phyloP scores from a whole-genome alignment of 768 basidiomycete species.

The Psilocybe cyanescens region DNA sequence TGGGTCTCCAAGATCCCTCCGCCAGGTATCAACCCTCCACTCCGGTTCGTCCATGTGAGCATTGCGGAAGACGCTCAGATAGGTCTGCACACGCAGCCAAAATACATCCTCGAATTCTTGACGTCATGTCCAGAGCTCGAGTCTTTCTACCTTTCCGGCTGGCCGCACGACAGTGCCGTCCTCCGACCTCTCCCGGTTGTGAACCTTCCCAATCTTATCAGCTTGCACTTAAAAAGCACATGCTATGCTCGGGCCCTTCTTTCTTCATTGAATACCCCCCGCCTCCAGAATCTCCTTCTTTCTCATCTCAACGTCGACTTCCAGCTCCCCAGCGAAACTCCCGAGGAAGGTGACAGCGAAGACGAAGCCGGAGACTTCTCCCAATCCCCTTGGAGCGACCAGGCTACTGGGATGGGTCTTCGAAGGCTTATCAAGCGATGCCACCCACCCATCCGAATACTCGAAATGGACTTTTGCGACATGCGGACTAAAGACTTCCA shows the following conservation, averaged over 20 bases:
- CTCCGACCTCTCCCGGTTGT: conserved; percentile 42
- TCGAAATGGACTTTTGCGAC: conserved; percentile 83
- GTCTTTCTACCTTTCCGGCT: conserved; percentile 59
- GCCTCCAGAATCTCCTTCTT: conserved; percentile 63
- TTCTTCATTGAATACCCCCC: conserved; percentile 64
- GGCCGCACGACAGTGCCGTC: conserved; percentile 46
- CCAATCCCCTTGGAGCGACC: conserved; percentile 77
- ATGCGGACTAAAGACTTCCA: conserved; percentile 83
- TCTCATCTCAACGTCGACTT: conserved; percentile 71
- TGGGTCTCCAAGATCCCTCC: conserved; percentile 54
- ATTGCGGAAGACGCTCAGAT: conserved; percentile 52
- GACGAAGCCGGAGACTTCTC: conserved; percentile 78
- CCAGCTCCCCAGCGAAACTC: conserved; percentile 35
- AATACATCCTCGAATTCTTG: conserved; percentile 62
- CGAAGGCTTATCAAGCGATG: conserved; percentile 64
- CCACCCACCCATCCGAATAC: conserved; percentile 62
- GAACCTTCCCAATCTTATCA: conserved; percentile 60
- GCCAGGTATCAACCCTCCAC: conserved; percentile 42
- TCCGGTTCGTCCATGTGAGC: conserved; percentile 60
- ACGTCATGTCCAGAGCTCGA: conserved; percentile 64
- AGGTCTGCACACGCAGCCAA: conserved; percentile 44
- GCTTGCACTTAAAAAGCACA: conserved; percentile 58
- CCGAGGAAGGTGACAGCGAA: conserved; percentile 71
- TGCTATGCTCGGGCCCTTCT: conserved; percentile 69
- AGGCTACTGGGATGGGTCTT: conserved; percentile 80